Conservation (phyloP, 345 rosid genomes). For the Brassica carinata region DNA sequence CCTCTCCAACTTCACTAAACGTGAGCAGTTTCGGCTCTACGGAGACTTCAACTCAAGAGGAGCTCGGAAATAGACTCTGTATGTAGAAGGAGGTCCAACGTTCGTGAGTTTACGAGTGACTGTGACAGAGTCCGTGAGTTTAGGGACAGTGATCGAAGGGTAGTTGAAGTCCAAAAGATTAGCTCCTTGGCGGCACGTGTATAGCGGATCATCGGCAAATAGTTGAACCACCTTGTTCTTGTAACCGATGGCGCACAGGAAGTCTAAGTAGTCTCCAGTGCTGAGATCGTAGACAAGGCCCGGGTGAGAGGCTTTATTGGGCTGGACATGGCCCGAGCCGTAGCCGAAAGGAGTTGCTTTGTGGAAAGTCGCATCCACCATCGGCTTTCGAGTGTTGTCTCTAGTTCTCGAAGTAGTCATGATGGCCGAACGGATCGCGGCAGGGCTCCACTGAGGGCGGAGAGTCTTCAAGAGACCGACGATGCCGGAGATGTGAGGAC, state of each 20-base stretch:
- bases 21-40: slow-evolving; percentile 53
- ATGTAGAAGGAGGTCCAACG: slow-evolving; percentile 65
- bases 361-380: slow-evolving; percentile 40
- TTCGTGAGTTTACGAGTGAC: slow-evolving; percentile 60
- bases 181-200: slow-evolving; percentile 47
- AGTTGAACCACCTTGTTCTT: slow-evolving; percentile 35
- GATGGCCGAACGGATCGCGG: slow-evolving; percentile 64
- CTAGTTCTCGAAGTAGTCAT: slow-evolving; percentile 67
- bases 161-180: slow-evolving; percentile 62
- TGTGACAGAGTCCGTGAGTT: slow-evolving; percentile 36
- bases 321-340: slow-evolving; percentile 75
- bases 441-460: slow-evolving; percentile 55
- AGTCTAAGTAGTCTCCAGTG: slow-evolving; percentile 56
- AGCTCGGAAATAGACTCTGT: slow-evolving; percentile 38
- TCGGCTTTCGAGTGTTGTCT: slow-evolving; percentile 50
- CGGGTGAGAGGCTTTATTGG: slow-evolving; percentile 72
- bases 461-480: slow-evolving; percentile 53
- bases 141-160: slow-evolving; percentile 64
- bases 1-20: slow-evolving; percentile 56
- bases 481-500: slow-evolving; percentile 62
- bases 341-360: slow-evolving; percentile 63
- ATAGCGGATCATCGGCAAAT: slow-evolving; percentile 38
- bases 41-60: slow-evolving; percentile 48
- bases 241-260: slow-evolving; percentile 74
- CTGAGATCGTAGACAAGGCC: slow-evolving; percentile 71